Conservation (phyloP, 805 yeast species). For the Helenozyma baotianmanensis region DNA sequence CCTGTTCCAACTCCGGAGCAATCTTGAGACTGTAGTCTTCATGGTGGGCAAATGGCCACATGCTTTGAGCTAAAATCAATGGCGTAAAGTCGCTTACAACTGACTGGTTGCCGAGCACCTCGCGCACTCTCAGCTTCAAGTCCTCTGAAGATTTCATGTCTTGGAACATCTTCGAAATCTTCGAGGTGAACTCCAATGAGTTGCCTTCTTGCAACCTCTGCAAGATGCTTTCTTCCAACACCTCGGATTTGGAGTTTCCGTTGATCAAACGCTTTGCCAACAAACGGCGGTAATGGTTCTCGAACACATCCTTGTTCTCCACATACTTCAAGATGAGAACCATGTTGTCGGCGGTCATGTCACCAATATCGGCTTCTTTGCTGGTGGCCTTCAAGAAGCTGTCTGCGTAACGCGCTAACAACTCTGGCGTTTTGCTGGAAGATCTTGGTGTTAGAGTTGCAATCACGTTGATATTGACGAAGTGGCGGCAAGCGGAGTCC, state of each 20-base stretch:
- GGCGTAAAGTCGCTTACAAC: conserved; percentile 59
- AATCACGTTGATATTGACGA: conserved; percentile 76
- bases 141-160: conserved; percentile 85
- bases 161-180: conserved; percentile 92
- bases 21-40: conserved; percentile 44
- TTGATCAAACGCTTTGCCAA: conserved; percentile 86
- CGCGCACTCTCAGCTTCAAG: conserved; percentile 55
- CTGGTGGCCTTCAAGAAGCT: conserved; percentile 71
- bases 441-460: conserved; percentile 63
- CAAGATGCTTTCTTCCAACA: conserved; percentile 78
- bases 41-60: conserved; percentile 72
- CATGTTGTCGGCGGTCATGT: conserved; percentile 77
- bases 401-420: conserved; percentile 86
- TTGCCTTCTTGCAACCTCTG: conserved; percentile 84
- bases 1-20: conserved; percentile 61
- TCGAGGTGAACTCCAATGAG: conserved; percentile 87
- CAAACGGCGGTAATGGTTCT: conserved; percentile 83
- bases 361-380: conserved; percentile 63
- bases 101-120: conserved; percentile 25
- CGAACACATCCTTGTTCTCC: conserved; percentile 93
- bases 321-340: conserved; percentile 84
- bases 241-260: conserved; percentile 80
- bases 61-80: conserved; percentile 75
- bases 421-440: conserved; percentile 82
- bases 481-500: conserved; percentile 82